Percentiles rank a stretch among this genome's conserved stretches.
phyloP scores from a whole-genome alignment of 345 rosid species.

The Isatis tinctoria region DNA sequence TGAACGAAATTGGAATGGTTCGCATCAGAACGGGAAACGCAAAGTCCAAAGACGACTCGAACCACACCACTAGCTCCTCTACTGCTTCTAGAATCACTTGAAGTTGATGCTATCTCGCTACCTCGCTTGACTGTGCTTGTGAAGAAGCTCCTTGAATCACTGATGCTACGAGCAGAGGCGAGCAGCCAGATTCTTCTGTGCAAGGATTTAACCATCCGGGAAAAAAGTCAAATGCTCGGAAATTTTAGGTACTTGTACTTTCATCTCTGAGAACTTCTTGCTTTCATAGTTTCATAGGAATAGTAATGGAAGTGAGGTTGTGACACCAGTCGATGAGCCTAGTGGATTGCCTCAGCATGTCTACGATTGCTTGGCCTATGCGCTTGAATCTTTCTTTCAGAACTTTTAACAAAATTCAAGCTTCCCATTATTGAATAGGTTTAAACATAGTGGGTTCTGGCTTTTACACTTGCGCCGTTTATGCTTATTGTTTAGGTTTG shows the following conservation, averaged over 20 bases:
- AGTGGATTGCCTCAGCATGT: slow-evolving; percentile 65
- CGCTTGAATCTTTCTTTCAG: slow-evolving; percentile 40
- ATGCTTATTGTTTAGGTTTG: not conserved
- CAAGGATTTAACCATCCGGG: slow-evolving; percentile 26
- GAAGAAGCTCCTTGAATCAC: slow-evolving; percentile 31
- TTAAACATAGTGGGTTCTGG: no score
- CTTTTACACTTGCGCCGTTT: no score
- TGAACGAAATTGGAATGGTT: slow-evolving; percentile 18
- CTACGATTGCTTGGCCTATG: slow-evolving; percentile 50
- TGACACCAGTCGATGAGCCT: slow-evolving; percentile 22
- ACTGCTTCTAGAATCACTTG: slow-evolving; percentile 10
- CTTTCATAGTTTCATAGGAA: not conserved
- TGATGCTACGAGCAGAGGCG: slow-evolving; percentile 61
- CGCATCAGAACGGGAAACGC: slow-evolving; percentile 33
- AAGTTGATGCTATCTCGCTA: slow-evolving; percentile 17
- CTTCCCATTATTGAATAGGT: no score
- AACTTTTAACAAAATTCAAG: slow-evolving; percentile 50
- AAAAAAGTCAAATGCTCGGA: slow-evolving; percentile 69
- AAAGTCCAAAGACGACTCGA: slow-evolving; percentile 41
- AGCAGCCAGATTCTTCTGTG: slow-evolving; percentile 32
- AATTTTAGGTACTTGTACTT: slow-evolving; percentile 47
- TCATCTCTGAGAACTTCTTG: not conserved
- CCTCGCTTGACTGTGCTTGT: slow-evolving; percentile 27
- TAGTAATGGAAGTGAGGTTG: no score
- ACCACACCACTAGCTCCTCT: slow-evolving; percentile 41